These are phyloP conservation scores for Tolypocladium inflatum DNA, from an alignment of 2,329 filamentous ascomycete species.

Conservation along the genomic window DNA sequence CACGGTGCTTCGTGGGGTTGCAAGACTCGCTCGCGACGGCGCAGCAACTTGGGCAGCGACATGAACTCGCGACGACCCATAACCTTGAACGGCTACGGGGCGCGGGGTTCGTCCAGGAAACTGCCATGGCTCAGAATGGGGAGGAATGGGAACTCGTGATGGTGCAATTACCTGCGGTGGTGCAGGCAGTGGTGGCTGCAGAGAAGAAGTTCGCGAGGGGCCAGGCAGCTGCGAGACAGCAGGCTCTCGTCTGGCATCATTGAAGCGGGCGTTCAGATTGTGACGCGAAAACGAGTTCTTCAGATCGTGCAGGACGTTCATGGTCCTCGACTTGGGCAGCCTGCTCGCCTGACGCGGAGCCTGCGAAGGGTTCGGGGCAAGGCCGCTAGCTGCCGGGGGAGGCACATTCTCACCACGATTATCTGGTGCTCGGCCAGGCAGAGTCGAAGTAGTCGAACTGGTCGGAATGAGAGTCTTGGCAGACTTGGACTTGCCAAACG, in stretches of 20 bases:
- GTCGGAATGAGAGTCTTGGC: slow-evolving; percentile 5
- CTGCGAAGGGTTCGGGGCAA: background rate
- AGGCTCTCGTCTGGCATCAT: background rate
- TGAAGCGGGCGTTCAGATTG: slow-evolving; percentile 8
- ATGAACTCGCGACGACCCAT: background rate
- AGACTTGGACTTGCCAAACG: slow-evolving; percentile 1
- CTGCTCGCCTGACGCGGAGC: slow-evolving; percentile 9
- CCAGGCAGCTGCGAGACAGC: background rate
- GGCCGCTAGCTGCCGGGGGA: slow-evolving; percentile 1
- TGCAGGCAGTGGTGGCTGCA: background rate
- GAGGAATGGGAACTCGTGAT: background rate
- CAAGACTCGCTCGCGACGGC: background rate
- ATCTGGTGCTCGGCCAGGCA: slow-evolving; percentile 3
- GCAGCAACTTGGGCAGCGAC: background rate
- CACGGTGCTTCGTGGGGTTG: background rate
- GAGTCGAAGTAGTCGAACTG: slow-evolving; percentile 7
- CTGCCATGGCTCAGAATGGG: background rate
- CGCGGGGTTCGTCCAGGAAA: no score
- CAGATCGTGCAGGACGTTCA: slow-evolving; percentile 34
- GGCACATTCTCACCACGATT: slow-evolving; percentile 18
- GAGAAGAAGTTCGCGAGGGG: background rate
- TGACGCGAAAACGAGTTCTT: slow-evolving; percentile 33
- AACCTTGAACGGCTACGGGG: background rate
- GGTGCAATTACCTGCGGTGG: background rate
- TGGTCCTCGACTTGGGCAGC: slow-evolving; percentile 35